A percentile compares a stretch with the other conserved stretches of the same genome.
phyloP scores from a whole-genome alignment of 176 grass and related monocot species.

The Canna indica region DNA sequence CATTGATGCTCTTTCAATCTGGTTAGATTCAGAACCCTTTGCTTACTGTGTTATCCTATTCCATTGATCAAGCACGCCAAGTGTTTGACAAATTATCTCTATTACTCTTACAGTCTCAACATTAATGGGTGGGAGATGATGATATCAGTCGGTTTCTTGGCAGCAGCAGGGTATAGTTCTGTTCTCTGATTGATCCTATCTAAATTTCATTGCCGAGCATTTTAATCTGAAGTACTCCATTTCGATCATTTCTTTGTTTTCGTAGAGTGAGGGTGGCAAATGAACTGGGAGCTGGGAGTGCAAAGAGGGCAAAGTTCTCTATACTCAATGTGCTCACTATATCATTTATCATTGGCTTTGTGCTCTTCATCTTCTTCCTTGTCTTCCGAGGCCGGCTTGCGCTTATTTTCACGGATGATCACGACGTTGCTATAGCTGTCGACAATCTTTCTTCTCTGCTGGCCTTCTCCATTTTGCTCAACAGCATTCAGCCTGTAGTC shows the following conservation, averaged over 20 bases:
- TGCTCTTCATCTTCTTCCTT: not conserved
- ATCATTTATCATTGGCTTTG: not conserved
- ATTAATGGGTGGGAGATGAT: slow-evolving; percentile 96
- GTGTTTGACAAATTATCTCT: no score
- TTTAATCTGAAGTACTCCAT: no score
- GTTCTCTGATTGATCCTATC: no score
- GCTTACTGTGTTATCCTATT: slow-evolving; percentile 2
- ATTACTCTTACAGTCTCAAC: slow-evolving; percentile 45
- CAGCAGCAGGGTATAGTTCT: slow-evolving; percentile 48
- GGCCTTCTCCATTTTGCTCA: no score
- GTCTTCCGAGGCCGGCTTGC: no score
- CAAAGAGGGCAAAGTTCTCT: not conserved
- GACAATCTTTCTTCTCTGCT: not conserved
- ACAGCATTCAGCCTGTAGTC: no score
- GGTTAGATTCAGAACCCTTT: slow-evolving; percentile 30
- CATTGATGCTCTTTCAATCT: slow-evolving; percentile 88
- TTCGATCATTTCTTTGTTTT: no score
- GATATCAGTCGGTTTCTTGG: slow-evolving; percentile 59
- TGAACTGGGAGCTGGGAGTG: slow-evolving; percentile 1
- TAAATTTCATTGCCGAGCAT: no score
- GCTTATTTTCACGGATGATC: not conserved
- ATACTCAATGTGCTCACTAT: not conserved
- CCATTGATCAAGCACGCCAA: not conserved
- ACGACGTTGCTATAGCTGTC: not conserved
- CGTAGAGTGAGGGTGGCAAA: not conserved